These are phyloP conservation scores for Kluyveromyces wickerhamii DNA, from an alignment of 805 yeast genomes.

Conservation along the genomic window DNA sequence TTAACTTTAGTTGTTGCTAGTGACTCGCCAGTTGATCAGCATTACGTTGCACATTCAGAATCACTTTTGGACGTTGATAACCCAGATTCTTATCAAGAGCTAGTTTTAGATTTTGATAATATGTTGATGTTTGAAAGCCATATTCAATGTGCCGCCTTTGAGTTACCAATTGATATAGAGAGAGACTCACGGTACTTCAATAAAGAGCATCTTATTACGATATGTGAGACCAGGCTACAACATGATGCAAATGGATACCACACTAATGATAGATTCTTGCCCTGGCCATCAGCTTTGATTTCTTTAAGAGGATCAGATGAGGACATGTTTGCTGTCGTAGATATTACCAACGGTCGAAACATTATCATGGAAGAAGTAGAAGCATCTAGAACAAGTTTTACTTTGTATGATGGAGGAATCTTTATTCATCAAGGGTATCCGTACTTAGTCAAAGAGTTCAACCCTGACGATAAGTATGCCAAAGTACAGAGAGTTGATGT, in stretches of 20 bases:
- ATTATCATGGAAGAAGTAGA: constrained; percentile 83
- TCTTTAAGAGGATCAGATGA: constrained; percentile 80
- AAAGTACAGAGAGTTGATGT: constrained; percentile 83
- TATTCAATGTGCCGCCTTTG: constrained; percentile 91
- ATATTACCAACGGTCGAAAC: constrained; percentile 69
- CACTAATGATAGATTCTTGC: constrained; percentile 52
- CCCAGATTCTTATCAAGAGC: constrained; percentile 54
- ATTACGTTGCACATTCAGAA: constrained; percentile 53
- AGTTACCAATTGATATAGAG: constrained; percentile 52
- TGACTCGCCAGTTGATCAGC: constrained; percentile 77
- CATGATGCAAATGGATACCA: constrained; percentile 42
- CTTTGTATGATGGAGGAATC: constrained; percentile 87
- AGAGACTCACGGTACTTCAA: constrained; percentile 52
- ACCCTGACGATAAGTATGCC: constrained; percentile 71
- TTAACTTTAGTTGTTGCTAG: constrained; percentile 80
- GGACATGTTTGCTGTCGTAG: constrained; percentile 80
- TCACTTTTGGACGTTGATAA: constrained; percentile 22
- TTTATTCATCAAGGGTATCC: constrained; percentile 91
- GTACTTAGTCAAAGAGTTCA: constrained; percentile 77
- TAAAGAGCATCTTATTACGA: constrained; percentile 22
- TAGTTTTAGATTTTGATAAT: constrained; percentile 54
- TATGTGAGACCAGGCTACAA: constrained; percentile 35
- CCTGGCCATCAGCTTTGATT: constrained; percentile 75
- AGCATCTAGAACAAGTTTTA: constrained; percentile 80
- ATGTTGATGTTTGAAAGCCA: constrained; percentile 67